Evolutionary conservation across 169 alveolate genomes (phyloP), one percentile per base, ranked within the genome.

Genomic region (Cryptosporidium sp.): DNA sequence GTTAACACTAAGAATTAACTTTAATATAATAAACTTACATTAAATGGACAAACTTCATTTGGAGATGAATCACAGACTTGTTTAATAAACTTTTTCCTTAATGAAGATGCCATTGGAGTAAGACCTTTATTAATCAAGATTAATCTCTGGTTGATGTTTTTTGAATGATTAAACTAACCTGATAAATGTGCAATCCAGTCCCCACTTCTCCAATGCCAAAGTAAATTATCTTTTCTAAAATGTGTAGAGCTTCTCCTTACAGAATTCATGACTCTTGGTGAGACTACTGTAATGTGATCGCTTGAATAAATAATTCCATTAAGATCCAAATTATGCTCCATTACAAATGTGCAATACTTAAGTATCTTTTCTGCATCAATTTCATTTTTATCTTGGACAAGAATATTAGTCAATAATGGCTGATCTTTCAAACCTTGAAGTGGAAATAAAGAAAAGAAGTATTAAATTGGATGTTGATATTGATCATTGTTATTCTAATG

Each of bases 101-200:
- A 14, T 5, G 86, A 48, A 29, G 92, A 48, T 31, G 74, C 85
- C 92, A 85, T 85, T 21, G 92, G 92, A 10, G 92, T 85, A 14
- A 85, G 70, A 4, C 92, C 89, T 80, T 58, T 73, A 55, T 21
- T 55, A 21, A 33, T 52, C 58, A 39, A 14, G 6, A 48, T 48
- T 12, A 12, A 48, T 48, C 7, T 0, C 21, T 48, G 5, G 12
- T 48, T 48, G 14, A 48, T 48, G 2, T 18, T 48, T n/a, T 37
- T n/a, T 16, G 35, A 41, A 69, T 68, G 10, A 31, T 23, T 26
- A 69, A 70, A 29, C 86, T 55, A 21, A 80, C 89, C 92, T 69
- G 92, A 85, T 33, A 85, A 69, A 85, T 85, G 92, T 6, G 92
- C 92, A 48, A 85, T 69, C 92, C 84, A 68, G 52, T 85, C 92